phyloP scores from a whole-genome alignment of 1,139 yeast genomes.

The Suhomyces panamericanus region DNA sequence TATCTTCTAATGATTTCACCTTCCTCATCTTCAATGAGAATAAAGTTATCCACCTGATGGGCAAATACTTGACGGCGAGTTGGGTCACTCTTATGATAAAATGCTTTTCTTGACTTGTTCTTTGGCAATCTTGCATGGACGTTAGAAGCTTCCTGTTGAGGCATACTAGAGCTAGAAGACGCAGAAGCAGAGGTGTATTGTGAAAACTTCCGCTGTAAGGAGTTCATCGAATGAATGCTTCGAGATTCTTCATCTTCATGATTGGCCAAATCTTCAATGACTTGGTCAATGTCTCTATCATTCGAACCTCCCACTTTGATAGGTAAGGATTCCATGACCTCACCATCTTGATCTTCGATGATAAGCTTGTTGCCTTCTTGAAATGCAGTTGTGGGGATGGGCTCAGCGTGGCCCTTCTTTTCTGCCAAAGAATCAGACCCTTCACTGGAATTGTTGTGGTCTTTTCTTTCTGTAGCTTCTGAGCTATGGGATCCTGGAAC shows the following conservation, averaged over 20 bases:
- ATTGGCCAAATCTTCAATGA: slow-evolving; percentile 8
- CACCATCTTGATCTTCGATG: slow-evolving; percentile 83
- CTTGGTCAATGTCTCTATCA: not conserved
- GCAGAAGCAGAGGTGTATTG: slow-evolving; percentile 28
- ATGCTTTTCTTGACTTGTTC: slow-evolving; percentile 25
- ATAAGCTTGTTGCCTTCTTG: slow-evolving; percentile 70
- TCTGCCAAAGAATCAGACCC: slow-evolving; percentile 3
- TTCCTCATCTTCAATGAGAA: slow-evolving; percentile 84
- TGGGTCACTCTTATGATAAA: slow-evolving; percentile 33
- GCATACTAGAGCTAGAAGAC: slow-evolving; percentile 2
- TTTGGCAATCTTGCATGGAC: slow-evolving; percentile 13
- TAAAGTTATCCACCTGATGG: slow-evolving; percentile 60
- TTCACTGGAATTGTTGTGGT: not conserved
- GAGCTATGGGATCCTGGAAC: slow-evolving; percentile 1
- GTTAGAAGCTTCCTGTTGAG: not conserved
- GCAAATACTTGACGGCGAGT: slow-evolving; percentile 41
- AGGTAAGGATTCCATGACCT: slow-evolving; percentile 52
- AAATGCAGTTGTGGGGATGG: slow-evolving; percentile 52
- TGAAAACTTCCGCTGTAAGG: slow-evolving; percentile 39
- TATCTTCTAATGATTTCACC: slow-evolving; percentile 90
- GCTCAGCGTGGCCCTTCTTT: slow-evolving; percentile 1
- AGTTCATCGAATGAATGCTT: slow-evolving; percentile 45
- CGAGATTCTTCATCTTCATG: slow-evolving; percentile 6
- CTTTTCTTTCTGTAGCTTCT: not conserved
- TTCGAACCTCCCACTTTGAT: slow-evolving; percentile 11